Evolutionary conservation across 768 basidiomycete genomes (phyloP).

Genomic region (Daedaleopsis sinensis): DNA sequence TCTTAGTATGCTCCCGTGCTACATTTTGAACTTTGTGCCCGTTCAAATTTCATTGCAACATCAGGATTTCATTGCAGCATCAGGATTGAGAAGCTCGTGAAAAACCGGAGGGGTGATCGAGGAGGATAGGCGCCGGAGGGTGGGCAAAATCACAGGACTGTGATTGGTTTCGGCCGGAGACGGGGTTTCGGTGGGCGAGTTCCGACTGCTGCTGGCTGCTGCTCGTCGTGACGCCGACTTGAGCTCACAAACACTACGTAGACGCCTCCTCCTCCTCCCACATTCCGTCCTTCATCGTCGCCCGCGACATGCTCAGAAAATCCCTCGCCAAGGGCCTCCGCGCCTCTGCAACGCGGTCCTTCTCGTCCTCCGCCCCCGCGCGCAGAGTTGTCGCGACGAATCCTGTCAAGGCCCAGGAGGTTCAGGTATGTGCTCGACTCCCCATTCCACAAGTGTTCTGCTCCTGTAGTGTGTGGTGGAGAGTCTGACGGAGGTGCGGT

Average conservation of each 20-base stretch:
- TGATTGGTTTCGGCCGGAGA: constrained; percentile 26
- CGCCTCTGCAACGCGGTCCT: constrained; percentile 51
- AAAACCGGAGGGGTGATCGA: background rate
- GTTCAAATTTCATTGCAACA: background rate
- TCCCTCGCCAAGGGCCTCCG: constrained; percentile 56
- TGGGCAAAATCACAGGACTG: constrained; percentile 23
- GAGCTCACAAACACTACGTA: background rate
- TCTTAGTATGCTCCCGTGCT: background rate
- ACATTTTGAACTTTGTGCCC: background rate
- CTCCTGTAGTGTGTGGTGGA: constrained; percentile 6
- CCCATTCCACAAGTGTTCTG: constrained; percentile 7
- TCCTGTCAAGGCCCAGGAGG: constrained; percentile 81
- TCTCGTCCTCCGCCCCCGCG: constrained; percentile 64
- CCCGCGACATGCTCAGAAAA: constrained; percentile 62
- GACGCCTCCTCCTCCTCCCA: background rate
- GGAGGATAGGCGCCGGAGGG: background rate
- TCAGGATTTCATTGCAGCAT: background rate
- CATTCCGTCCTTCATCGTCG: constrained; percentile 10
- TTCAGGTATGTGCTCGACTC: constrained; percentile 53
- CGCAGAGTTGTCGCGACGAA: constrained; percentile 68
- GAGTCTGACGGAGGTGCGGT: constrained; percentile 43
- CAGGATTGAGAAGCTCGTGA: background rate
- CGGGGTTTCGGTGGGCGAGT: constrained; percentile 25
- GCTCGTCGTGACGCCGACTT: constrained; percentile 14
- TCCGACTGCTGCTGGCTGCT: constrained; percentile 5